phyloP scores from a whole-genome alignment of 2,329 filamentous ascomycete genomes.

The Verticillium albo-atrum region DNA sequence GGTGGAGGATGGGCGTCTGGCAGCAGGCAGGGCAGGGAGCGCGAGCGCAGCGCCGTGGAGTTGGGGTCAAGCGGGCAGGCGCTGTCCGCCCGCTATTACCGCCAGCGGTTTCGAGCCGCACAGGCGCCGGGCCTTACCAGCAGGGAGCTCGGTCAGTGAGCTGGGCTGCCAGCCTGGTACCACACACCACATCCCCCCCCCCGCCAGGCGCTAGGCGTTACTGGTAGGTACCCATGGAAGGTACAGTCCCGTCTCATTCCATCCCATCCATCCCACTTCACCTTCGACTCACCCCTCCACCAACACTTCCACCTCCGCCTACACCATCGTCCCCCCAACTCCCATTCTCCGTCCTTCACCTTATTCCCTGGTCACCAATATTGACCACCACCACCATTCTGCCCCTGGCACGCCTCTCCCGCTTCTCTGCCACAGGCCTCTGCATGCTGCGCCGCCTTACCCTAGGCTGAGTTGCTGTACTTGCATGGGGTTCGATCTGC shows the following conservation, averaged over 20 bases:
- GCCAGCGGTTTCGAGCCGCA: background rate
- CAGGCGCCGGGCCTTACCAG: background rate
- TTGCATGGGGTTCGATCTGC: background rate
- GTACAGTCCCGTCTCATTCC: background rate
- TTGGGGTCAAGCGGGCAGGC: background rate
- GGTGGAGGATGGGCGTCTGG: background rate
- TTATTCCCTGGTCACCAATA: slow-evolving; percentile 12
- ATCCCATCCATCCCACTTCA: background rate
- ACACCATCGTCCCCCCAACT: background rate
- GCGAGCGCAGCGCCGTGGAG: background rate
- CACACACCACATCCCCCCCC: no score
- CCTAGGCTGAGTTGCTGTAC: background rate
- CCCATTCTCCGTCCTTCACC: slow-evolving; percentile 26
- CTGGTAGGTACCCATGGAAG: background rate
- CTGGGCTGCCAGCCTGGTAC: background rate
- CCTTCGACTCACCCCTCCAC: background rate
- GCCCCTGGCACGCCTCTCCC: background rate
- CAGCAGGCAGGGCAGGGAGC: background rate
- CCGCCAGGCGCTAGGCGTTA: no score
- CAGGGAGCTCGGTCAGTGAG: background rate
- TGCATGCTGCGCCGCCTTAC: background rate
- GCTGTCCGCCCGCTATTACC: background rate
- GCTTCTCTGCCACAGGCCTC: slow-evolving; percentile 9
- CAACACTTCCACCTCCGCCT: background rate
- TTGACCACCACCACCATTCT: background rate